phyloP scores from a whole-genome alignment of 2,329 filamentous ascomycete species.

The Zasmidium citrigriseum region DNA sequence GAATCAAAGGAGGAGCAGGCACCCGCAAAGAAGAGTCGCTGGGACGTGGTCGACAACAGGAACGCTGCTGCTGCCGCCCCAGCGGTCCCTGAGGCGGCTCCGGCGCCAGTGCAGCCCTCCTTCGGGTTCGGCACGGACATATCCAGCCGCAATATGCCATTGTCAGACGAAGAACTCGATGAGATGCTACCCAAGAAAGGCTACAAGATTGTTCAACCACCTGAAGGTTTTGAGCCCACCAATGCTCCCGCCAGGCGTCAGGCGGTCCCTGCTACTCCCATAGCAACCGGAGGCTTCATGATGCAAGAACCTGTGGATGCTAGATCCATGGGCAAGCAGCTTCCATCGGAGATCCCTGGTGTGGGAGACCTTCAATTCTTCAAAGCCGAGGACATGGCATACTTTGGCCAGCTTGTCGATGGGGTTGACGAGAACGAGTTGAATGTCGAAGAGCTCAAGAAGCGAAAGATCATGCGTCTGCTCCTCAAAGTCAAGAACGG shows the following conservation, averaged over 20 bases:
- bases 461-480: conserved; percentile 96
- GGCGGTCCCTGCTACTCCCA: conserved; percentile 70
- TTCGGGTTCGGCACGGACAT: conserved; percentile 77
- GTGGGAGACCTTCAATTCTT: conserved; percentile 97
- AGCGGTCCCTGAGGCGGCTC: conserved; percentile 53
- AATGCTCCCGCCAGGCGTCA: conserved; percentile 75
- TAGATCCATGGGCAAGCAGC: conserved; percentile 79
- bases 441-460: conserved; percentile 93
- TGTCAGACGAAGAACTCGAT: conserved; percentile 94
- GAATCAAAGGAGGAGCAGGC: conserved; percentile 45
- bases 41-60: conserved; percentile 79
- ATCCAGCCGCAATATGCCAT: conserved; percentile 72
- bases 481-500: conserved; percentile 99
- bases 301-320: conserved; percentile 93
- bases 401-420: conserved; percentile 96
- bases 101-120: conserved; percentile 52
- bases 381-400: conserved; percentile 97
- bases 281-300: conserved; percentile 78
- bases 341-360: conserved; percentile 93
- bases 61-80: conserved; percentile 67
- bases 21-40: conserved; percentile 77
- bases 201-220: conserved; percentile 88
- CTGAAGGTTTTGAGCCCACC: conserved; percentile 86
- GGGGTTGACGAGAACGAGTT: conserved; percentile 88
- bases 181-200: conserved; percentile 87